phyloP scores from a whole-genome alignment of 2,329 filamentous ascomycete species.

The Colletotrichum tanaceti region DNA sequence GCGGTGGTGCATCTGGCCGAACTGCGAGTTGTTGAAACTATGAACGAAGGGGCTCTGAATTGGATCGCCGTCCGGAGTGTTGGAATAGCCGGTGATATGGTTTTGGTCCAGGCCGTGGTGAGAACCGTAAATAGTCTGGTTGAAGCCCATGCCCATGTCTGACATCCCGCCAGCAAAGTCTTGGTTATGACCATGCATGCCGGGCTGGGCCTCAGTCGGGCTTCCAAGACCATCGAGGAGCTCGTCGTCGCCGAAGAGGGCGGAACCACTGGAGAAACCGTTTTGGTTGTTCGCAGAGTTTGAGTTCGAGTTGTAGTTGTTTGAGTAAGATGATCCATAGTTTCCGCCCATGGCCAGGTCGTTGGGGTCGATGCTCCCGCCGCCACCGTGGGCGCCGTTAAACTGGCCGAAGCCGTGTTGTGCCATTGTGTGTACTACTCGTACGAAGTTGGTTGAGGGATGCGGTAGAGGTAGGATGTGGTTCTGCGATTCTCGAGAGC shows the following conservation, averaged over 20 bases:
- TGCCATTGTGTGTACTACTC: slow-evolving; percentile 56
- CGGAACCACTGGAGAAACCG: slow-evolving; percentile 81
- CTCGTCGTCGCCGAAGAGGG: slow-evolving; percentile 88
- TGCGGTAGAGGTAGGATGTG: neutral
- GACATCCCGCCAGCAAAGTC: slow-evolving; percentile 66
- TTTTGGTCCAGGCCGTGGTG: slow-evolving; percentile 74
- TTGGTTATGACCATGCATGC: slow-evolving; percentile 65
- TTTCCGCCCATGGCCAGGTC: slow-evolving; percentile 78
- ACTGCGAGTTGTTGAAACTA: slow-evolving; percentile 81
- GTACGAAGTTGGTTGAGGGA: neutral
- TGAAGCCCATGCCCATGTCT: slow-evolving; percentile 67
- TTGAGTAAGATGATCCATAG: slow-evolving; percentile 69
- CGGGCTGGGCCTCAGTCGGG: slow-evolving; percentile 63
- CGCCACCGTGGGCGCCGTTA: slow-evolving; percentile 60
- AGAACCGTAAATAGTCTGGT: slow-evolving; percentile 63
- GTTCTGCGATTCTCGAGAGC: slow-evolving; percentile 19
- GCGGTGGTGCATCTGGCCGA: slow-evolving; percentile 74
- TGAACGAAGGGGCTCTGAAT: slow-evolving; percentile 91
- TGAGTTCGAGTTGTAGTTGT: slow-evolving; percentile 64
- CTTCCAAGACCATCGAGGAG: slow-evolving; percentile 78
- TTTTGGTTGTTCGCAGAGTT: slow-evolving; percentile 69
- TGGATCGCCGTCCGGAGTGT: slow-evolving; percentile 90
- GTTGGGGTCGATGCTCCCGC: slow-evolving; percentile 80
- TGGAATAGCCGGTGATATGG: slow-evolving; percentile 85
- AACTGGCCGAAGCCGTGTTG: slow-evolving; percentile 69